Percentiles rank a stretch among this genome's conserved stretches.
Evolutionary conservation across 805 yeast genomes (phyloP).

Genomic region (Yarrowia hollandica): DNA sequence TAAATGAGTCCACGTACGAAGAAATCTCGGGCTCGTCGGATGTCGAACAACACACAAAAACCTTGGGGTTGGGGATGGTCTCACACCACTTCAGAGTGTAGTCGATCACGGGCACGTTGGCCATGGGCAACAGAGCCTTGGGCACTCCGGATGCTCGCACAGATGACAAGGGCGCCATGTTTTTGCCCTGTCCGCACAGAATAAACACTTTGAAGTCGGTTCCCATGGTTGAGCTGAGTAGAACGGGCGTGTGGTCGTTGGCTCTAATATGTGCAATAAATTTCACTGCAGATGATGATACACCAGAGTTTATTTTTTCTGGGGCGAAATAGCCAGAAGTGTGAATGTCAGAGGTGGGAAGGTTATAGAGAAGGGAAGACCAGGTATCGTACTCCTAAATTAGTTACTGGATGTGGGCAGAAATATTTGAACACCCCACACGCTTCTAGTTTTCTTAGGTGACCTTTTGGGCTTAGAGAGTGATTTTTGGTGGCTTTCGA

Average conservation of each 20-base stretch:
- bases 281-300: constrained; percentile 5
- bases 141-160: constrained; percentile 63
- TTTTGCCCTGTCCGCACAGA: constrained; percentile 81
- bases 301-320: constrained; percentile 4
- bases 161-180: constrained; percentile 65
- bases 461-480: too few species aligned
- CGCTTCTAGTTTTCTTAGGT: too few species aligned
- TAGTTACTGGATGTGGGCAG: too few species aligned
- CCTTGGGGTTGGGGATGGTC: constrained; percentile 48
- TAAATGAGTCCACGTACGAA: not conserved
- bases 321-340: not conserved
- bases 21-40: not conserved
- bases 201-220: constrained; percentile 95
- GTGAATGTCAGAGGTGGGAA: not conserved
- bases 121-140: constrained; percentile 87
- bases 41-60: constrained; percentile 26
- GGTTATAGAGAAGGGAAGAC: too few species aligned
- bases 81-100: constrained; percentile 93
- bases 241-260: not conserved
- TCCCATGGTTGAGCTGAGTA: not conserved
- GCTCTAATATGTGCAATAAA: not conserved
- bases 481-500: too few species aligned
- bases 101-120: constrained; percentile 83
- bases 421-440: too few species aligned
- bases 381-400: too few species aligned